Conservation (phyloP, 306 rosid genomes). For the Lotus japonicus region DNA sequence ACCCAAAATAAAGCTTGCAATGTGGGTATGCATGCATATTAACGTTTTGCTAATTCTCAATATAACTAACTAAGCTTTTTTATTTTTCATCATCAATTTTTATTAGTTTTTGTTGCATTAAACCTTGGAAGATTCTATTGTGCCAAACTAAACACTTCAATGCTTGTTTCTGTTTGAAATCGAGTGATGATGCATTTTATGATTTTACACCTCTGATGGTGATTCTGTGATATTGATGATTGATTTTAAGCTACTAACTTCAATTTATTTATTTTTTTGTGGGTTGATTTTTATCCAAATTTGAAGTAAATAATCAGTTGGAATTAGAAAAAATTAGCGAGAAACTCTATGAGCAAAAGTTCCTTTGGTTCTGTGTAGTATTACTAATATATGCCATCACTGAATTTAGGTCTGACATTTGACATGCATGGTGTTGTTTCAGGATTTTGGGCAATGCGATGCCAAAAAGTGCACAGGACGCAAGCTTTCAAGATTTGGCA, state of each 20-base stretch:
- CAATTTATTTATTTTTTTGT: not conserved
- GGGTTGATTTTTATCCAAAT: not conserved
- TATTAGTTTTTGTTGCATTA: no score
- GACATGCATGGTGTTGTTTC: constrained; percentile 27
- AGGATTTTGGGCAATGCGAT: constrained; percentile 98
- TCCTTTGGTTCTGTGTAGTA: not conserved
- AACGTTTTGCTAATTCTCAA: not conserved
- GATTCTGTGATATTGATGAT: not conserved
- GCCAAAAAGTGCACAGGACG: constrained; percentile 89
- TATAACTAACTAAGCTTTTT: not conserved
- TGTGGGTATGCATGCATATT: constrained; percentile 78
- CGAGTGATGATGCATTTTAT: not conserved
- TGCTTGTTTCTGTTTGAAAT: not conserved
- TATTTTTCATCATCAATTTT: no score
- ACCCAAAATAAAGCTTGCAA: constrained; percentile 73
- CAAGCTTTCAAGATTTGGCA: constrained; percentile 82
- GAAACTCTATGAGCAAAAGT: not conserved
- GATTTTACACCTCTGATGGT: not conserved
- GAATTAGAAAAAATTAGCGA: not conserved
- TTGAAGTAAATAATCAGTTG: not conserved
- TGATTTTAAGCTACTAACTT: not conserved
- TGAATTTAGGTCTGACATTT: not conserved
- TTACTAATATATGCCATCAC: not conserved
- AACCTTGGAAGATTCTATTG: no score
- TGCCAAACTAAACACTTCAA: not conserved